Conservation (phyloP, 2,329 filamentous ascomycete species). For the Verticillium klebahnii region DNA sequence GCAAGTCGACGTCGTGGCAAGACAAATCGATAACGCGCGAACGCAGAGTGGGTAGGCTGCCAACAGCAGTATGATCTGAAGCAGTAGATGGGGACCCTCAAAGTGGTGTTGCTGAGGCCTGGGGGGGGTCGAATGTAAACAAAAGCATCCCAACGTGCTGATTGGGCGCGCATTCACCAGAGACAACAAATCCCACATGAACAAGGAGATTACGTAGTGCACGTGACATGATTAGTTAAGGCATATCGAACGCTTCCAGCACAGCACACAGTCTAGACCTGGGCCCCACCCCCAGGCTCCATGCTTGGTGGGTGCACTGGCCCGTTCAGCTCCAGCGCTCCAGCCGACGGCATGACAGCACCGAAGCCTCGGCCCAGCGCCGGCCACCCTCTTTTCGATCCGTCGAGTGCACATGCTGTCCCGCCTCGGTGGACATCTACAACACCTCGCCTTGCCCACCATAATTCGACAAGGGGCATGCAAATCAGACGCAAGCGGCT, state of each 20-base stretch:
- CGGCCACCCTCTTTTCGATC: conserved; percentile 15
- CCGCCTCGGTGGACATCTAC: not conserved
- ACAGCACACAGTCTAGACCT: not conserved
- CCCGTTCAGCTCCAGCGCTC: not conserved
- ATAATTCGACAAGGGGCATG: conserved; percentile 1
- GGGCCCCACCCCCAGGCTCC: not conserved
- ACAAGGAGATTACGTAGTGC: not conserved
- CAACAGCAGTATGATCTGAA: not conserved
- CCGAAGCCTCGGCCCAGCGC: conserved; percentile 20
- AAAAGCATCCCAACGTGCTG: conserved; percentile 18
- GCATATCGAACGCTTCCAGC: not conserved
- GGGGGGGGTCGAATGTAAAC: conserved; percentile 31
- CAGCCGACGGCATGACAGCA: conserved; percentile 3
- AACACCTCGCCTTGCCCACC: not conserved
- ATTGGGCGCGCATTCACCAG: not conserved
- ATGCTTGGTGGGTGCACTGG: not conserved
- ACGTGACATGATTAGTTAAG: conserved; percentile 5
- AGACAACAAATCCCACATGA: not conserved
- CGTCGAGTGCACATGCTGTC: not conserved
- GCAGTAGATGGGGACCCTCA: not conserved
- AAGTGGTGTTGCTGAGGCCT: conserved; percentile 27
- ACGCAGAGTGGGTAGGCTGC: not conserved
- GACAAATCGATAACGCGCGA: not conserved
- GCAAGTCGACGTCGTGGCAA: not conserved
- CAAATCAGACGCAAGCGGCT: not conserved